A percentile compares a stretch with the other conserved stretches of the same genome.
phyloP scores from a whole-genome alignment of 805 yeast species.

The Barnettozyma californica region DNA sequence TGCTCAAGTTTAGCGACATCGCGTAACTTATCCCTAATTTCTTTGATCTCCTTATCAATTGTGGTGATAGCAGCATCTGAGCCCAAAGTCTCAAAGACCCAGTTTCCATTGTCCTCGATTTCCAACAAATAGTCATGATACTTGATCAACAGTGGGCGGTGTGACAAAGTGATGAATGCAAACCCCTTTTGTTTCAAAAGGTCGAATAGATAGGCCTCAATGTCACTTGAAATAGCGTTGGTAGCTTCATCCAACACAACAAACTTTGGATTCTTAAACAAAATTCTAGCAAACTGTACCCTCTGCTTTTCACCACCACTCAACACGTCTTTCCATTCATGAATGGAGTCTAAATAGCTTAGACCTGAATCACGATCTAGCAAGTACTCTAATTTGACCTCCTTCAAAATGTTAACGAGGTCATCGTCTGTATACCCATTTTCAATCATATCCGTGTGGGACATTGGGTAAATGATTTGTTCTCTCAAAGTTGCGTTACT shows the following conservation, averaged over 20 bases:
- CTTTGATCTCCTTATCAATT: conserved; percentile 71
- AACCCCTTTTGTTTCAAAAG: conserved; percentile 61
- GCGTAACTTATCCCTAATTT: conserved; percentile 53
- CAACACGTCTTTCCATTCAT: conserved; percentile 85
- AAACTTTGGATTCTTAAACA: conserved; percentile 75
- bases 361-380: conserved; percentile 57
- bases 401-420: conserved; percentile 58
- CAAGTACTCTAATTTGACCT: conserved; percentile 77
- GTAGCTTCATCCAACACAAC: conserved; percentile 92
- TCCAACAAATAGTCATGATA: conserved; percentile 77
- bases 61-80: conserved; percentile 60
- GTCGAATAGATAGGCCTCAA: conserved; percentile 82
- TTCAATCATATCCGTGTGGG: conserved; percentile 70
- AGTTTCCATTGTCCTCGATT: conserved; percentile 51
- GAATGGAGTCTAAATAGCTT: conserved; percentile 36
- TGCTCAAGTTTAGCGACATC: conserved; percentile 53
- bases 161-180: conserved; percentile 77
- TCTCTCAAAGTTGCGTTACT: conserved; percentile 81
- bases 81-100: conserved; percentile 61
- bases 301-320: conserved; percentile 97
- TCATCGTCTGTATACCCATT: conserved; percentile 67
- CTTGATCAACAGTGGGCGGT: conserved; percentile 76
- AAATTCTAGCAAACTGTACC: conserved; percentile 78
- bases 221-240: conserved; percentile 84
- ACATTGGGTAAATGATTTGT: conserved; percentile 83